A percentile compares a stretch with the other conserved stretches of the same genome.
Evolutionary conservation across 192 early-diverging fungal species (phyloP).

Genomic region (Allomyces arbusculus): DNA sequence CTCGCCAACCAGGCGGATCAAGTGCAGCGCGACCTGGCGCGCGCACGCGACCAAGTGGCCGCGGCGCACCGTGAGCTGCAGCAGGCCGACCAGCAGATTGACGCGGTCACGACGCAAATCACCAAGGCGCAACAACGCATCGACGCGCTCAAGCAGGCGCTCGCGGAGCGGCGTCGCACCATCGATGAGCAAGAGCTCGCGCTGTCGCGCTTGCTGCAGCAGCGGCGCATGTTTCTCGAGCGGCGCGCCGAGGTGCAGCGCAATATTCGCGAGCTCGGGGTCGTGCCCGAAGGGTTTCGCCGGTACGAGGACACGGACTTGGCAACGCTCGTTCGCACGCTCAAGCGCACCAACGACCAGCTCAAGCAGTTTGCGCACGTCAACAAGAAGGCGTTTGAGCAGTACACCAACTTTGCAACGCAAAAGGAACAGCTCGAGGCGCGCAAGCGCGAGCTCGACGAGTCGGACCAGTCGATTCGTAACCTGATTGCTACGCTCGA

Average conservation of each 20-base stretch:
- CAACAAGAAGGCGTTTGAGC: constrained; percentile 98
- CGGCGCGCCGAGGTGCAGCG: constrained; percentile 70
- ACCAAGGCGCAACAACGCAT: too few species aligned
- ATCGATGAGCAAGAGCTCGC: neutral
- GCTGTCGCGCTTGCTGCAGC: constrained; percentile 1
- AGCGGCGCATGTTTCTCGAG: constrained; percentile 45
- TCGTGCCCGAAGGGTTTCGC: constrained; percentile 47
- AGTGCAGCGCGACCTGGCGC: neutral
- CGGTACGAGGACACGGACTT: constrained; percentile 12
- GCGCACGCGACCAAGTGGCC: neutral
- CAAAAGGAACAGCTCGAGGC: constrained; percentile 63
- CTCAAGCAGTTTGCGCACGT: constrained; percentile 82
- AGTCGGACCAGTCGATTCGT: constrained; percentile 58
- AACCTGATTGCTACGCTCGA: constrained; percentile 78
- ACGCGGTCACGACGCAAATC: neutral
- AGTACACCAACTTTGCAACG: constrained; percentile 81
- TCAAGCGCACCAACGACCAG: constrained; percentile 54
- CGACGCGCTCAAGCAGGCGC: neutral
- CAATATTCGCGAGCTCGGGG: constrained; percentile 85
- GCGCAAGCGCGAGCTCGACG: constrained; percentile 74
- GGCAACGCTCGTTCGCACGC: neutral
- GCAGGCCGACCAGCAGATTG: neutral
- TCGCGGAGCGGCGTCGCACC: neutral
- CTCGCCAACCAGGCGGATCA: neutral
- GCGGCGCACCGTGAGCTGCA: too few species aligned